Evolutionary conservation across 179 eudicot genomes (phyloP).

Genomic region (Silene noctiflora): DNA sequence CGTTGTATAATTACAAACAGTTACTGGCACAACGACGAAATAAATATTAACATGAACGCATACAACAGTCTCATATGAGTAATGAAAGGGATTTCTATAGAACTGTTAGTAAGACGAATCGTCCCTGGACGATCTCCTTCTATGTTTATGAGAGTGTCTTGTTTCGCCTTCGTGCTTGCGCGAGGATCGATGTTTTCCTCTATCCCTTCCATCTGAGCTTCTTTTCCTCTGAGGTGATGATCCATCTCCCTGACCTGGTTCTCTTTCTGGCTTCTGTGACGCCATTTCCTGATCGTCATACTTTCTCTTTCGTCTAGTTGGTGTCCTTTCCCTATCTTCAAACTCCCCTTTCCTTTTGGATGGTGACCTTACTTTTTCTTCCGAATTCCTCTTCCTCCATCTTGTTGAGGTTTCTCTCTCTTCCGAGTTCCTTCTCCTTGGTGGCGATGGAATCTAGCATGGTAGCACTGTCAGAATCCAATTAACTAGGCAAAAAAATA

Average conservation of each 20-base stretch:
- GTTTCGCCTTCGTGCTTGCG: slow-evolving; percentile 32
- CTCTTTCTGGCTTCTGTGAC: slow-evolving; percentile 24
- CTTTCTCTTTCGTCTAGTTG: slow-evolving; percentile 22
- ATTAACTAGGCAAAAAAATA: not conserved
- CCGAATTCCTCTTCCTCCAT: slow-evolving; percentile 37
- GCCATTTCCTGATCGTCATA: slow-evolving; percentile 17
- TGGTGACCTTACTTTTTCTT: slow-evolving; percentile 35
- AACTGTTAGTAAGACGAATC: not conserved
- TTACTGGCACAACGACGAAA: too few species aligned
- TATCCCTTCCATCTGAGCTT: slow-evolving; percentile 29
- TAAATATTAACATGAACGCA: too few species aligned
- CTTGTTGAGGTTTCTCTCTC: slow-evolving; percentile 43
- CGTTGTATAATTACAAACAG: too few species aligned
- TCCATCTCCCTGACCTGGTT: slow-evolving; percentile 11
- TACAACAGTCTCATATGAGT: too few species aligned
- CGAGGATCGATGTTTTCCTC: slow-evolving; percentile 33
- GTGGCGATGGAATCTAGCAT: slow-evolving; percentile 65
- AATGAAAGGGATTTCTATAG: not conserved
- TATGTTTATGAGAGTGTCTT: slow-evolving; percentile 33
- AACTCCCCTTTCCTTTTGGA: slow-evolving; percentile 44
- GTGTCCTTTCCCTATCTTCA: slow-evolving; percentile 19
- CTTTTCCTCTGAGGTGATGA: slow-evolving; percentile 28
- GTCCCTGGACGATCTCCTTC: slow-evolving; percentile 33
- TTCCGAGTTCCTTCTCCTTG: slow-evolving; percentile 38
- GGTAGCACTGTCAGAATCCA: not conserved